phyloP scores from a whole-genome alignment of 352 stramenopile genomes.

The Globisporangium cylindrosporum region DNA sequence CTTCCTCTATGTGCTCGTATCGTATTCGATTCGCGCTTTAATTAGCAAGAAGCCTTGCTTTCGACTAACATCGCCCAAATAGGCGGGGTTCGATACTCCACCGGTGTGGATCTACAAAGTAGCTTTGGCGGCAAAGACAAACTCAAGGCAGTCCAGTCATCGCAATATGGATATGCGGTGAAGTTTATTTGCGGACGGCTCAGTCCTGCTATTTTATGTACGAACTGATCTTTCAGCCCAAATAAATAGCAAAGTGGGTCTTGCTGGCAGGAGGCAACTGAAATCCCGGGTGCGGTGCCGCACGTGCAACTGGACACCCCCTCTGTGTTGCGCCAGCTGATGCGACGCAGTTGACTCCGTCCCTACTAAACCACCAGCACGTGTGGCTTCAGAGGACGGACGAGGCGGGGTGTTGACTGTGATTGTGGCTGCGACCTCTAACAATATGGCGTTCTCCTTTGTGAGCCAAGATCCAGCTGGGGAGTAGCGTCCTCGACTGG shows the following conservation, averaged over 20 bases:
- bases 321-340: not conserved
- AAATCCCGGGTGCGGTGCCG: not conserved
- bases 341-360: not conserved
- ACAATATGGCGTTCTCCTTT: not conserved
- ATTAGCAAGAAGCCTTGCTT: not conserved
- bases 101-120: not conserved
- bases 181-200: not conserved
- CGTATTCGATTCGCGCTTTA: not conserved
- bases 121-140: not conserved
- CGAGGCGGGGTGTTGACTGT: not conserved
- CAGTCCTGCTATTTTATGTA: not conserved
- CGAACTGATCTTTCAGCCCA: not conserved
- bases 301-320: not conserved
- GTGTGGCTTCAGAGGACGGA: not conserved
- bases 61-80: not conserved
- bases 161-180: not conserved
- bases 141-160: not conserved
- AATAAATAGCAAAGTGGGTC: not conserved
- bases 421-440: not conserved
- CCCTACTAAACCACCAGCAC: slow-evolving; percentile 1
- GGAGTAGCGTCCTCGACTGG: slow-evolving; percentile 5
- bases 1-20: not conserved
- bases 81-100: not conserved
- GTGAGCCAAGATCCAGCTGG: not conserved
- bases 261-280: not conserved